Evolutionary conservation across 1,284 basidiomycete genomes (phyloP), one percentile per base, ranked within the genome.

Genomic region (Tylopilus sp.): DNA sequence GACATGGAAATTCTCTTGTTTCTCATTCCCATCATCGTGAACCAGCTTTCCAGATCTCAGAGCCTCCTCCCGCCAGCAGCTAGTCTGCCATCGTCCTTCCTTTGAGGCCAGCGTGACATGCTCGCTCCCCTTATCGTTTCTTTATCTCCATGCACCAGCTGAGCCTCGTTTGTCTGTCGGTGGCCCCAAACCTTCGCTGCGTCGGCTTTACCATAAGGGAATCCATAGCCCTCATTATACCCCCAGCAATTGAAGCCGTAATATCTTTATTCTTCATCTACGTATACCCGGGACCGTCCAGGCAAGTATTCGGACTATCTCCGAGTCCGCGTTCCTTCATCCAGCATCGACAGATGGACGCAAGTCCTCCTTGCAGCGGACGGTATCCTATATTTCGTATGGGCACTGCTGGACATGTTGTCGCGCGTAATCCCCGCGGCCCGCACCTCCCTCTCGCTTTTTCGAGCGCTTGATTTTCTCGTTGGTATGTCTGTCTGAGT

Each of bases 171-270:
- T 90, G 87, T 68, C 71, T 89, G 53, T 89, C 88, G 33, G 71
- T 78, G 37, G 77, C 82, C 50, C 69, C 83, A 35, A 85, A 80
- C 55, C 75, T 90, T 55, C 86, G 87, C 54, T 90, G 87, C 63
- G 66, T 77, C 54, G 72, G 75, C 37, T 74, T 84, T 53, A 72
- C 74, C 46, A 61, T 56, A 44, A 55, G 72, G 30, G 68, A 88
- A 66, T 74, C 71, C 50, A 67, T 69, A 29, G 57, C 76, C 37
- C 68, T 89, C 45, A 66, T 87, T 52, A 74, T 88, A 51, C 85
- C 85, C 18, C 73, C 81, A 15, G 78, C 68, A 25, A 60, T 88
- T 45, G 84, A 89, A 66, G 62, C 79, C 51, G 56, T 88, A 26
- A 78, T 83, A 53, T 73, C 79, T 30, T 64, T 78, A 45, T 70